Conservation (phyloP, 345 rosid species). For the Melaleuca alternifolia region DNA sequence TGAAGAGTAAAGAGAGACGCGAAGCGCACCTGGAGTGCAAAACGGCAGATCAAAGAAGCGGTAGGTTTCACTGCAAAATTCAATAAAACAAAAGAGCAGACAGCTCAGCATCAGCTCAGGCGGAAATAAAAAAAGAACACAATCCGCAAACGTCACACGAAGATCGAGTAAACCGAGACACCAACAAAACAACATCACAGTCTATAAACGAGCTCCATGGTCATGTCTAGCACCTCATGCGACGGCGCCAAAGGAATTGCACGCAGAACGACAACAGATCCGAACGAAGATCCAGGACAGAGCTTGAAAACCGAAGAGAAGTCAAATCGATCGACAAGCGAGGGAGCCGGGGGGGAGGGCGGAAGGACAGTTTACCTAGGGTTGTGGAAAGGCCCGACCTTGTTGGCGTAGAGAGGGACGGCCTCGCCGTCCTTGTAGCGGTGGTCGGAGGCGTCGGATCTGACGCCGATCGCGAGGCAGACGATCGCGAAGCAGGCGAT, state of each 20-base stretch:
- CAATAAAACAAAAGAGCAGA: slow-evolving; percentile 1
- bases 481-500: background rate
- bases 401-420: background rate
- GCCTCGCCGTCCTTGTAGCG: background rate
- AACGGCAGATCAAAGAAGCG: slow-evolving; percentile 76
- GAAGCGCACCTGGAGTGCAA: slow-evolving; percentile 48
- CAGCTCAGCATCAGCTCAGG: background rate
- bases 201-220: background rate
- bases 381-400: background rate
- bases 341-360: background rate
- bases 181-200: background rate
- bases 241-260: background rate
- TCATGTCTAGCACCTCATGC: background rate
- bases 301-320: background rate
- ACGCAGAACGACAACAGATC: background rate
- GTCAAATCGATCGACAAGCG: background rate
- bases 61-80: slow-evolving; percentile 56
- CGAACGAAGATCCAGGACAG: background rate
- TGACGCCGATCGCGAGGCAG: background rate
- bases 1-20: background rate
- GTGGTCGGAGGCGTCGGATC: background rate
- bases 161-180: no score
- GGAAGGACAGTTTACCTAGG: background rate
- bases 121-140: background rate
- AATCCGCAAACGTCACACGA: no score